Percentiles rank a stretch among this genome's conserved stretches.
Conservation (phyloP, 768 basidiomycete genomes). For the Hygrophoropsis aurantiaca region DNA sequence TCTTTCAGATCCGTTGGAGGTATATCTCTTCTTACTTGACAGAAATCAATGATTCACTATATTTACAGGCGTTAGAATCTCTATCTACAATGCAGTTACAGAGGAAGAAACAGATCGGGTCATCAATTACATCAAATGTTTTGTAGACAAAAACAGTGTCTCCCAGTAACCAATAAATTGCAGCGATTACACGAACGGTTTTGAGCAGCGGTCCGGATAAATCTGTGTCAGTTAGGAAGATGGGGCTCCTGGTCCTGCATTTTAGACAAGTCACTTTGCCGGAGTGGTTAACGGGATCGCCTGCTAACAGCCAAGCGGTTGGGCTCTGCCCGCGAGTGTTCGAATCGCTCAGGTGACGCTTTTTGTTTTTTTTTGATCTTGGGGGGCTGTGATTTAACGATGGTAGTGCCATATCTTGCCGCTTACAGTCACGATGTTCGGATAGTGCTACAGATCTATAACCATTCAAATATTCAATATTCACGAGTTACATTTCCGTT, state of each 20-base stretch:
- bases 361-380: too few relatives aligned
- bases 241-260: too few relatives aligned
- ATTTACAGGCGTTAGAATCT: constrained; percentile 68
- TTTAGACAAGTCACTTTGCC: constrained; percentile 78
- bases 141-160: constrained; percentile 28
- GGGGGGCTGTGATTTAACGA: too few relatives aligned
- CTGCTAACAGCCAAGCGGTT: constrained; percentile 62
- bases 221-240: too few relatives aligned
- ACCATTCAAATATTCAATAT: too few relatives aligned
- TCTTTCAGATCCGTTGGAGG: constrained; percentile 54
- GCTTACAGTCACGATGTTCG: too few relatives aligned
- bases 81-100: constrained; percentile 87
- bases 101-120: constrained; percentile 68
- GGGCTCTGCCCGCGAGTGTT: constrained; percentile 63
- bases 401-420: too few relatives aligned
- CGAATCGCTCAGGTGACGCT: constrained; percentile 62
- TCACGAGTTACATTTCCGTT: too few relatives aligned
- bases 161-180: not conserved
- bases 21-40: constrained; percentile 10
- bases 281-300: constrained; percentile 92
- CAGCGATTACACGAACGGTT: too few relatives aligned
- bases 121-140: constrained; percentile 59
- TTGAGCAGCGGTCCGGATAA: too few relatives aligned
- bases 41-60: not conserved
- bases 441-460: too few relatives aligned